Conservation (phyloP, 306 rosid species). For the Geum urbanum region DNA sequence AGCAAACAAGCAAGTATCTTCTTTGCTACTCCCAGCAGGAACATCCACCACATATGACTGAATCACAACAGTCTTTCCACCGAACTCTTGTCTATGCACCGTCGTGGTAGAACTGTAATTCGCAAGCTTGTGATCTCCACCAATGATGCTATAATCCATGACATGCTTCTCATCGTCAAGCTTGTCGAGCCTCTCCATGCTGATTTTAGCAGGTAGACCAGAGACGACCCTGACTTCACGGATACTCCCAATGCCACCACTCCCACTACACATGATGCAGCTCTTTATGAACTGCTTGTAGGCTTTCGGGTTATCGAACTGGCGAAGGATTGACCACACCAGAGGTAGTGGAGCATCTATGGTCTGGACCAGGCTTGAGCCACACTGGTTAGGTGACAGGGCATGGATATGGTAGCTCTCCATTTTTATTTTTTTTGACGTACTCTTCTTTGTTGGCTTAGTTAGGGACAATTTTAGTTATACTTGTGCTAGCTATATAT, state of each 20-base stretch:
- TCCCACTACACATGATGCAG: constrained; percentile 41
- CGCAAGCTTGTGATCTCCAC: constrained; percentile 57
- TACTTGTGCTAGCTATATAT: background rate
- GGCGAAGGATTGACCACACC: constrained; percentile 61
- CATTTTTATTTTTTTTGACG: constrained; percentile 22
- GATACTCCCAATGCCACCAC: constrained; percentile 50
- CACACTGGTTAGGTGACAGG: constrained; percentile 46
- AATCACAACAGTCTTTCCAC: constrained; percentile 39
- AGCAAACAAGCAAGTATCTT: constrained; percentile 55
- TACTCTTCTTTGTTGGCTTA: background rate
- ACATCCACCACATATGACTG: constrained; percentile 71
- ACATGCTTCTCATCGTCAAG: constrained; percentile 50
- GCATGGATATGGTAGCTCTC: constrained; percentile 30
- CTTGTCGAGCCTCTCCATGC: constrained; percentile 51
- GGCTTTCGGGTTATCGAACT: constrained; percentile 49
- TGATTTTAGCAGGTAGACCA: constrained; percentile 50
- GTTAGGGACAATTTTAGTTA: background rate
- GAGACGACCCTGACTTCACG: constrained; percentile 43
- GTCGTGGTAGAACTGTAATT: constrained; percentile 55
- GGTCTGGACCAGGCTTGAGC: constrained; percentile 42
- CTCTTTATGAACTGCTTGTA: constrained; percentile 51
- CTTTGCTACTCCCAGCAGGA: constrained; percentile 43
- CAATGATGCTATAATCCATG: constrained; percentile 50
- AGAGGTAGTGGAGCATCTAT: constrained; percentile 48
- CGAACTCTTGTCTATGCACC: constrained; percentile 35